Evolutionary conservation across 768 basidiomycete genomes (phyloP), one percentile per base, ranked within the genome.

Genomic region (Megacollybia marginata): DNA sequence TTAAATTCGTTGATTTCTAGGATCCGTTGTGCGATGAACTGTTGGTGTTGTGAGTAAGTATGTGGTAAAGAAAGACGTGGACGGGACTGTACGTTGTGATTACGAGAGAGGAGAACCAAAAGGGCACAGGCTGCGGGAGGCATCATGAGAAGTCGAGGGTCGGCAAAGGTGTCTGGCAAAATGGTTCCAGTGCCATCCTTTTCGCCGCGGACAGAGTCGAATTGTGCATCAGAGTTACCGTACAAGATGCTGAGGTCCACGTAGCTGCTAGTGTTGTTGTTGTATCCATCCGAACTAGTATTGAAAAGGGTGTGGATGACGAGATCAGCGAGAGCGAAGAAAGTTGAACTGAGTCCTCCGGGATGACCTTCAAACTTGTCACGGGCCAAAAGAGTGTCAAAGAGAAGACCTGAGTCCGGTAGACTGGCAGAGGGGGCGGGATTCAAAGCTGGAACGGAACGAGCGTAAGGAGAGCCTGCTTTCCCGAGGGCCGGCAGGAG

Each of bases 301-400:
- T 40, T 52, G 69, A 92, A 92, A 54, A 84, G 73, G 48, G 69
- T 73, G 63, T 91, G 88, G 55, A 86, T 88, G 51, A 90, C 70
- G 50, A 89, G 65, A 57, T 88, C 75, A 11, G 88, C 88, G 57
- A 91, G 88, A 0, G 87, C 83, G 56, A 89, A 91, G 66, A 89
- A 85, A 16, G 86, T 66, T 52, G 78, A 75, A 12, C 82, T 86
- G 42, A 90, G 75, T 16, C 88, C 88, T 4, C 76, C 79, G 4
- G 84, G 83, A 61, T 86, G 84, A 7, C 38, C 42, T 23, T 33
- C 47, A 33, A 53, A 53, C 42, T 46, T 44, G 36, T 52, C 51
- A 9, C 63, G 60, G 55, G 74, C 62, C 36, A 92, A 68, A 12
- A 92, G 78, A 1, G 74, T 72, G 57, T 92, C 87, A 53, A 89